Evolutionary conservation across 768 basidiomycete genomes (phyloP).

Genomic region (Sporobolomyces roseus): DNA sequence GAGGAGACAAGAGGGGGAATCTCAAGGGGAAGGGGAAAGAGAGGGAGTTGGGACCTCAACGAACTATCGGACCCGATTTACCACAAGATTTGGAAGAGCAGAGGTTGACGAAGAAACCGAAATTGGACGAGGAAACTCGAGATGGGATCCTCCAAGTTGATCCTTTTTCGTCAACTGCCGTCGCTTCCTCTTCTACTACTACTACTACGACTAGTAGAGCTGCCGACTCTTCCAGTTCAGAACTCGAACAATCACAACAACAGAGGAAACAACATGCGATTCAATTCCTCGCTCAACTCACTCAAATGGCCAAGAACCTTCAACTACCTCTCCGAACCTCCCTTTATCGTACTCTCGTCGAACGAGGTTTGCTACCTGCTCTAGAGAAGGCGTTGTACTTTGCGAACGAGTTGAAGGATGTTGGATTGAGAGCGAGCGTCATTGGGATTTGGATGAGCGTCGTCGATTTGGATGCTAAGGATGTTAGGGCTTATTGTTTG

Average conservation of each 20-base stretch:
- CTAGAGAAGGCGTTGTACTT: constrained; percentile 77
- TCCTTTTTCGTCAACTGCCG: too few relatives aligned
- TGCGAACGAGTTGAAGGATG: constrained; percentile 50
- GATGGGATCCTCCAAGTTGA: not conserved
- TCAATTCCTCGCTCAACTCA: constrained; percentile 82
- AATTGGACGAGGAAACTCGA: not conserved
- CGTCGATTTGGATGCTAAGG: constrained; percentile 84
- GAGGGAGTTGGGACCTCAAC: constrained; percentile 44
- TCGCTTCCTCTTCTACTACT: too few relatives aligned
- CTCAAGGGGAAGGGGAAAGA: constrained; percentile 38
- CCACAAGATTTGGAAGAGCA: constrained; percentile 12
- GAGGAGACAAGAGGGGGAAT: constrained; percentile 6
- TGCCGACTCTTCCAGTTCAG: too few relatives aligned
- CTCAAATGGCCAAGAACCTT: constrained; percentile 93
- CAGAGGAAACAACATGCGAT: constrained; percentile 66
- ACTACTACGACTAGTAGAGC: too few relatives aligned
- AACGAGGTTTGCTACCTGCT: constrained; percentile 81
- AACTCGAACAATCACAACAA: not conserved
- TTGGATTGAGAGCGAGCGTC: constrained; percentile 36
- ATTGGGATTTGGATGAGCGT: constrained; percentile 80
- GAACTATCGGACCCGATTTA: constrained; percentile 14
- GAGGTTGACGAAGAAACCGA: not conserved
- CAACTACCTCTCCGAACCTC: constrained; percentile 79
- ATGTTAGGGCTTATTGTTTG: constrained; percentile 75
- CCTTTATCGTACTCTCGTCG: constrained; percentile 80